phyloP scores from a whole-genome alignment of 1,284 basidiomycete genomes.

The Malassezia obtusa region DNA sequence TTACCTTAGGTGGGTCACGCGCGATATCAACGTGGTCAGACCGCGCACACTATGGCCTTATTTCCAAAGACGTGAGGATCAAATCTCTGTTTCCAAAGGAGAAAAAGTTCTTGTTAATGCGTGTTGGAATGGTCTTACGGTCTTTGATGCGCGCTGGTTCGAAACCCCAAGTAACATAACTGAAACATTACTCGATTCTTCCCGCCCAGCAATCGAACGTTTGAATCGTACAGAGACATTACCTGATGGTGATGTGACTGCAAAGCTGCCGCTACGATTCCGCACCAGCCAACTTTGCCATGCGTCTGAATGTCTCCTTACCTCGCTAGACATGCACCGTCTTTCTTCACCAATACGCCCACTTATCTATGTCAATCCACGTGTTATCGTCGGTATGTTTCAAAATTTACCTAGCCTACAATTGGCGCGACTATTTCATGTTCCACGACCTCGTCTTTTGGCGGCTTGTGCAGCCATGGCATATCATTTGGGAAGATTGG shows the following conservation, averaged over 20 bases:
- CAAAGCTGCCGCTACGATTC: slow-evolving; percentile 50
- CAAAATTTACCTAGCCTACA: slow-evolving; percentile 19
- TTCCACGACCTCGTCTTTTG: slow-evolving; percentile 23
- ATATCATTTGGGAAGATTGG: slow-evolving; percentile 31
- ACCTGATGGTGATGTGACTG: slow-evolving; percentile 36
- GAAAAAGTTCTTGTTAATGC: slow-evolving; percentile 54
- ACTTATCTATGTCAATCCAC: slow-evolving; percentile 53
- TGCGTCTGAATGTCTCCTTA: slow-evolving; percentile 55
- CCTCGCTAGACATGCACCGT: slow-evolving; percentile 56
- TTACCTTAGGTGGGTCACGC: slow-evolving; percentile 25
- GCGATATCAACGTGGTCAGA: slow-evolving; percentile 41
- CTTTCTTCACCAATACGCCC: slow-evolving; percentile 49
- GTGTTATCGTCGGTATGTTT: slow-evolving; percentile 4
- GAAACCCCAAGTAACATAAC: too few relatives aligned
- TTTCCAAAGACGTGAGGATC: slow-evolving; percentile 50
- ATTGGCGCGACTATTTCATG: slow-evolving; percentile 21
- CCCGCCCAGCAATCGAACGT: neutral
- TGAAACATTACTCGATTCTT: neutral
- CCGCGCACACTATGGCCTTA: slow-evolving; percentile 55
- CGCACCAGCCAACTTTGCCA: slow-evolving; percentile 52
- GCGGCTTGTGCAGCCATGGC: slow-evolving; percentile 25
- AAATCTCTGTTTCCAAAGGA: slow-evolving; percentile 45
- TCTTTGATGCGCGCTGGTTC: slow-evolving; percentile 53
- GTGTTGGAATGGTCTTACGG: slow-evolving; percentile 59
- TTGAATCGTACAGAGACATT: neutral